Conservation (phyloP, 192 early-diverging fungal genomes). For the Coemansia sp. region DNA sequence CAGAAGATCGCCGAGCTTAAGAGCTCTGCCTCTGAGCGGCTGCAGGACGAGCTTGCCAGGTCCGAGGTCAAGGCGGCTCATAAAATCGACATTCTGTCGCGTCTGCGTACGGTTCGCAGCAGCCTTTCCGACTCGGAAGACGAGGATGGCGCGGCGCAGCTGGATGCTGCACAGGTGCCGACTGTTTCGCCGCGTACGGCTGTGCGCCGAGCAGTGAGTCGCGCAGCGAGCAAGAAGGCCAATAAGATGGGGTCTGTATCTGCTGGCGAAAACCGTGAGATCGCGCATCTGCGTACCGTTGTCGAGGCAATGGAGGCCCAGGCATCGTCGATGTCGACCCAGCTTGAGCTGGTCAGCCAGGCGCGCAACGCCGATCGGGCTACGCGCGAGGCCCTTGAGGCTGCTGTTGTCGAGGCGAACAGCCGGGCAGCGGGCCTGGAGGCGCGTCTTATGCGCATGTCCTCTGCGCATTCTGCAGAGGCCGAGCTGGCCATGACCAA, state of each 20-base stretch:
- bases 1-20: conserved; percentile 51
- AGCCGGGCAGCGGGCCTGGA: conserved; percentile 15
- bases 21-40: conserved; percentile 35
- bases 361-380: conserved; percentile 27
- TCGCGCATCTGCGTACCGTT: conserved; percentile 10
- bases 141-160: conserved; percentile 4
- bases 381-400: conserved; percentile 21
- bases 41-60: conserved; percentile 39
- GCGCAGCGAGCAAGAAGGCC: conserved; percentile 41
- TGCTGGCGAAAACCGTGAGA: conserved; percentile 38
- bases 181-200: conserved; percentile 46
- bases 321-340: conserved; percentile 22
- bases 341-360: conserved; percentile 36
- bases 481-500: conserved; percentile 27
- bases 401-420: conserved; percentile 32
- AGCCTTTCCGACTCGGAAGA: conserved; percentile 8
- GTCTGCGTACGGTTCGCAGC: conserved; percentile 19
- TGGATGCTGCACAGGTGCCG: conserved; percentile 33
- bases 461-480: conserved; percentile 12
- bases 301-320: conserved; percentile 26
- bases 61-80: conserved; percentile 37
- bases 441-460: conserved; percentile 15
- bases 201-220: conserved; percentile 38
- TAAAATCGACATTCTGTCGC: conserved; percentile 53
- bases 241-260: conserved; percentile 48